A percentile compares a stretch with the other conserved stretches of the same genome.
Conservation (phyloP, 2,329 filamentous ascomycete genomes). For the Fusarium zealandicum region DNA sequence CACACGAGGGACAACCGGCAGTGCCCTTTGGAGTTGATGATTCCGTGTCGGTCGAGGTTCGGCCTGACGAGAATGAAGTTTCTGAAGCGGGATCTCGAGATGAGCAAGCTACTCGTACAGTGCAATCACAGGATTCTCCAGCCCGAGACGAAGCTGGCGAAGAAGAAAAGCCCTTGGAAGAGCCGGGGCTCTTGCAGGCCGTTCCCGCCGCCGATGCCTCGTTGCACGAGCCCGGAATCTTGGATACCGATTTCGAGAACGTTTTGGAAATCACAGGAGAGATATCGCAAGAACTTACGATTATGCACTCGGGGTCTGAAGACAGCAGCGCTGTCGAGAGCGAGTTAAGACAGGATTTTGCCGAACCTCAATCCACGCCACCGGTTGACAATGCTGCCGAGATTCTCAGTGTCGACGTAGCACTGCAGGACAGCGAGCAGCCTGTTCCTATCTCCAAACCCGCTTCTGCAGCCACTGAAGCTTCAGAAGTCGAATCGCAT, state of each 20-base stretch:
- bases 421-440: no score
- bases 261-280: neutral
- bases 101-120: neutral
- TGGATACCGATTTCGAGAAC: slow-evolving; percentile 6
- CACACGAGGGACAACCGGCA: neutral
- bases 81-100: neutral
- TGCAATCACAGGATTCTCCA: neutral
- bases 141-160: neutral
- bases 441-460: no score
- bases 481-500: no score
- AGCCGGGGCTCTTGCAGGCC: neutral
- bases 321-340: no score
- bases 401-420: no score
- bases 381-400: no score
- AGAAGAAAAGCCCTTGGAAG: neutral
- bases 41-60: neutral
- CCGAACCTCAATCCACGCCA: neutral
- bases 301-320: neutral
- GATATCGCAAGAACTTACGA: neutral
- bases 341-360: no score
- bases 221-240: neutral
- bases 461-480: no score
- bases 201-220: neutral
- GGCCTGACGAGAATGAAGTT: neutral
- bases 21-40: neutral